Conservation (phyloP, 2,329 filamentous ascomycete species). For the Coniochaeta ligniaria region DNA sequence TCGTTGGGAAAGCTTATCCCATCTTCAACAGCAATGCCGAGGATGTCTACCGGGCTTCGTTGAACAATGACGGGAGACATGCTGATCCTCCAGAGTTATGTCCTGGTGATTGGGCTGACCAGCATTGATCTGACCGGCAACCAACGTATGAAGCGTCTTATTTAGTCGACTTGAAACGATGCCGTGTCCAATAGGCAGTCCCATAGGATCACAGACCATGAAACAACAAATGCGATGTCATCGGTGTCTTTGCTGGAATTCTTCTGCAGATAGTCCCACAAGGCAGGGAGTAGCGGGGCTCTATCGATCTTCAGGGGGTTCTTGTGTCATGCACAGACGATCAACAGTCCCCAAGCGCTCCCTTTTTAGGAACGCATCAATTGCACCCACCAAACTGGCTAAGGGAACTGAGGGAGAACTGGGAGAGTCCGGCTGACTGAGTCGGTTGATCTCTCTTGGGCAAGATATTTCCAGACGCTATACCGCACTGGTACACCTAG, state of each 20-base stretch:
- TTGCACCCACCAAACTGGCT: neutral
- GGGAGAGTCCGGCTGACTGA: neutral
- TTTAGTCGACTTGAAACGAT: neutral
- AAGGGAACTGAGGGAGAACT: too few relatives aligned
- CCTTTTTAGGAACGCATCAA: neutral
- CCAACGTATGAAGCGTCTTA: neutral
- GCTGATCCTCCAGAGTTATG: neutral
- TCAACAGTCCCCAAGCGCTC: neutral
- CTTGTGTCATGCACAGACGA: neutral
- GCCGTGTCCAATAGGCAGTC: neutral
- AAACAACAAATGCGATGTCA: neutral
- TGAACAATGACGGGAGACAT: neutral
- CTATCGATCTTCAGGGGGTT: conserved; percentile 1
- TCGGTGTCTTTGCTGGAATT: neutral
- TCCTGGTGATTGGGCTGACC: neutral
- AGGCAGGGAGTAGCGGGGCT: neutral
- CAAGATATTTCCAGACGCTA: neutral
- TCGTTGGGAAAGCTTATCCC: neutral
- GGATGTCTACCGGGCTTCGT: neutral
- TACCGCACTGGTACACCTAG: neutral
- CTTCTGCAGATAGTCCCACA: neutral
- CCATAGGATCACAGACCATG: neutral
- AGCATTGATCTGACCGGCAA: neutral
- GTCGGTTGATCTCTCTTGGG: neutral
- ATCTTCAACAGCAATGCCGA: neutral